phyloP scores from a whole-genome alignment of 345 rosid species.

The Gynandropsis gynandra region DNA sequence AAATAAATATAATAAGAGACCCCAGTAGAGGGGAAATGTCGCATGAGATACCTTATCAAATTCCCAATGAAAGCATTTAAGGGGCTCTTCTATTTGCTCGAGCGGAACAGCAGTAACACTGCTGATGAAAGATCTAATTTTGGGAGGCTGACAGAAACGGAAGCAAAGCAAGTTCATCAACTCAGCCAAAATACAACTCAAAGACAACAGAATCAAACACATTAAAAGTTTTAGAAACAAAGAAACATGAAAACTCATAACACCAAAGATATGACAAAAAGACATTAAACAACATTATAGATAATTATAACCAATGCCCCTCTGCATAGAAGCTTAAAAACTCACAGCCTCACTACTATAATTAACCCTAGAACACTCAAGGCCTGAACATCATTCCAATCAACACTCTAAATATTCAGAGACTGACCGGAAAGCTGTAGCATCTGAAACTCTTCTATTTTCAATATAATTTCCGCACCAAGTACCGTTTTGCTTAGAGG shows the following conservation, averaged over 20 bases:
- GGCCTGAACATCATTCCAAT: not conserved
- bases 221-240: too few species aligned
- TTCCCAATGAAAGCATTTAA: constrained; percentile 79
- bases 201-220: too few species aligned
- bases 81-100: constrained; percentile 71
- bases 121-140: constrained; percentile 71
- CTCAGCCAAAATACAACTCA: constrained; percentile 8
- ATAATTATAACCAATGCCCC: too few species aligned
- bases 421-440: not conserved
- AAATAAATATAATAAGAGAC: not conserved
- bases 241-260: too few species aligned
- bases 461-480: not conserved
- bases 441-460: not conserved
- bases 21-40: constrained; percentile 5
- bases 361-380: not conserved
- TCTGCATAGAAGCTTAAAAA: constrained; percentile 3
- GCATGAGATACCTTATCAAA: constrained; percentile 61
- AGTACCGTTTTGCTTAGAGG: not conserved
- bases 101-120: constrained; percentile 58
- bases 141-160: constrained; percentile 63
- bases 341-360: not conserved
- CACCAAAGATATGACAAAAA: too few species aligned
- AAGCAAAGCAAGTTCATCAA: constrained; percentile 11
- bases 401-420: not conserved
- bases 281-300: too few species aligned